Evolutionary conservation across 2,329 filamentous ascomycete genomes (phyloP), one percentile per base, ranked within the genome.

Genomic region (Blastomyces gilchristii): DNA sequence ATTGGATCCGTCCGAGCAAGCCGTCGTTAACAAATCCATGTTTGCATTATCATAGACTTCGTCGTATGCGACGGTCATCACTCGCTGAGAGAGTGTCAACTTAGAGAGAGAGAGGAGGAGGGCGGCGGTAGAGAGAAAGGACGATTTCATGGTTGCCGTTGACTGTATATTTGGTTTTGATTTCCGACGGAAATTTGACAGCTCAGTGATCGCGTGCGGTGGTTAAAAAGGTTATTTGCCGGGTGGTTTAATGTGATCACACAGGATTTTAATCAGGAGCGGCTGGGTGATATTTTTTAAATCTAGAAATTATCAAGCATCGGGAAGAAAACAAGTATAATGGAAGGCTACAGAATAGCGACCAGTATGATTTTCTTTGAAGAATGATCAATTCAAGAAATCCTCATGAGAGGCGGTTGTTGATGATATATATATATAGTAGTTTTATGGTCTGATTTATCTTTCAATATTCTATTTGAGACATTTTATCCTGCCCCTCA

Each of bases 21-120:
- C 39, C 54, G 91, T 81, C 5, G 71, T 73, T 43, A 75, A 79
- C 62, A 92, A 73, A 54, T 82, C 79, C 63, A 85, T 82, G 64
- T 68, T 67, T 56, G 72, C 73, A 66, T 87, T 77, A 71, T 92
- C 89, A 77, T 90, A 94, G 71, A 82, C 85, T 25, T 78, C 76
- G 76, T 92, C 89, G 75, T 87, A 93, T 67, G 86, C 87, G 70
- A 91, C 87, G 74, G 71, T 74, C 60, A 78, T 71, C 34, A 69
- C 68, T 60, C 47, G 64, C 52, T 61, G 45, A 12, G 49, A 41
- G 34, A 31, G 16, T 2, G 31, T 16, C 45, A 61, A n/a, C n/a
- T 34, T 53, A 18, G 59, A 25, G 31, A 61, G 47, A n/a, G 37
- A 41, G 22, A 61, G 34, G 37, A 41, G 16, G 47, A 52, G 47